phyloP scores from a whole-genome alignment of 1,139 yeast species.

The Candida sp. region DNA sequence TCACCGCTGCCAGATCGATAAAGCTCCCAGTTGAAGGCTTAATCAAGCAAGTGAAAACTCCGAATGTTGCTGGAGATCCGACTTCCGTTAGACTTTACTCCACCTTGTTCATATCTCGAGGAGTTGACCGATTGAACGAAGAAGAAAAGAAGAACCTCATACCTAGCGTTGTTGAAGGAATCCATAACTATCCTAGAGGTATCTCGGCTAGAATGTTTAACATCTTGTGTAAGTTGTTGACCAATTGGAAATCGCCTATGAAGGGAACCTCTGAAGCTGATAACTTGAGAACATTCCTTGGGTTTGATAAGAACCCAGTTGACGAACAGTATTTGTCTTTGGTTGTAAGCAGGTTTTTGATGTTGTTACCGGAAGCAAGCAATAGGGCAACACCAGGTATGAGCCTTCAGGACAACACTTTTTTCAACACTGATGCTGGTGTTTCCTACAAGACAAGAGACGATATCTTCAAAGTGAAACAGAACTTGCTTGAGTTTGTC shows the following conservation, averaged over 20 bases:
- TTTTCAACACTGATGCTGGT: constrained; percentile 73
- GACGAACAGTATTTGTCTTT: constrained; percentile 49
- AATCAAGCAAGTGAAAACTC: constrained; percentile 63
- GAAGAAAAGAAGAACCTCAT: constrained; percentile 43
- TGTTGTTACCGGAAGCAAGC: constrained; percentile 50
- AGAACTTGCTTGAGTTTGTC: constrained; percentile 34
- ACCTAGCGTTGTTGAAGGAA: constrained; percentile 52
- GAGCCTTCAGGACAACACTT: constrained; percentile 54
- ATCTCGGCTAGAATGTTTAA: constrained; percentile 66
- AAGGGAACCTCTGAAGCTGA: constrained; percentile 49
- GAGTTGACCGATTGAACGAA: constrained; percentile 53
- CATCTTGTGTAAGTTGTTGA: constrained; percentile 59
- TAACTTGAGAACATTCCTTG: constrained; percentile 29
- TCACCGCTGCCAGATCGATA: constrained; percentile 58
- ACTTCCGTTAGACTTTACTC: constrained; percentile 67
- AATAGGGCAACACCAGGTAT: constrained; percentile 57
- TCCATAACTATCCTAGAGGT: constrained; percentile 37
- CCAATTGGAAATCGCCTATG: constrained; percentile 54
- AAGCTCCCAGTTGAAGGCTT: constrained; percentile 67
- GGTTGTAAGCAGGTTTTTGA: constrained; percentile 58
- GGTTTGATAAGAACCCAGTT: constrained; percentile 27
- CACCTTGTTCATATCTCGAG: constrained; percentile 67
- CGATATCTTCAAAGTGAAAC: constrained; percentile 52
- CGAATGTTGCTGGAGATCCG: constrained; percentile 50
- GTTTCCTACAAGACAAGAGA: constrained; percentile 53